Base-by-base conservation (phyloP, 192 early-diverging fungal species). In the Coemansia sp. region DNA sequence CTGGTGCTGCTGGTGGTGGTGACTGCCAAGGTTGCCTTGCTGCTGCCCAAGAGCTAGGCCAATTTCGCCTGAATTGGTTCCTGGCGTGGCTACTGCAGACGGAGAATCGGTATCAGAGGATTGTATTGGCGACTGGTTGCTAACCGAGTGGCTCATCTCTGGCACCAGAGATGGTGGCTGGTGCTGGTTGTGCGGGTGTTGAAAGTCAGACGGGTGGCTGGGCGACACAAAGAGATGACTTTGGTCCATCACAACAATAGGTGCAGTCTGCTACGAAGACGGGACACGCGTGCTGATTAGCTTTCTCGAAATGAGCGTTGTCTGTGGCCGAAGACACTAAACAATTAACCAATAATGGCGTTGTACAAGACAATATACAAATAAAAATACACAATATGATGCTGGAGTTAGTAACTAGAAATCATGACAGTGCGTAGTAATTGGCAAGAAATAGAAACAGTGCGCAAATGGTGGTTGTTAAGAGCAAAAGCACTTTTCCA, bases 121-220 rank as follows among this genome's bases (percentile, higher is more conserved):
- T 24, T 70, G 76, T 23, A 67, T 49, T 19, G 60, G 50, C 14
- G 74, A 76, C 23, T 62, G 65, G 48, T 62, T 64, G 53, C 68
- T 70, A 5, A 57, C 62, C 7, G 76, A 53, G 57, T 79, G 72
- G 67, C 65, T 74, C 72, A 79, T 79, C 12, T 64, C 67, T 35
- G 76, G 71, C 54, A 73, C 55, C 39, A 57, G 32, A 25, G 32
- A 19, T 21, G 55, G 55, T 37, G 60, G 67, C 52, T 62, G 53
- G 9, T 64, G 60, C 27, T 66, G 57, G 29, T 60, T 45, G 11
- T 69, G 63, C 6, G 65, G 55, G 14, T 69, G 76, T 24, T 65
- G 67, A 41, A 70, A 63, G 43, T 66, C 65, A 23, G 70, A 51
- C 27, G 71, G 48, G 50, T 79, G 64, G 55, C 32, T 62, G 45